These are phyloP conservation scores for Thermomucor indicae-seudaticae DNA, from an alignment of 371 early-diverging fungal species.

Conservation along the genomic window DNA sequence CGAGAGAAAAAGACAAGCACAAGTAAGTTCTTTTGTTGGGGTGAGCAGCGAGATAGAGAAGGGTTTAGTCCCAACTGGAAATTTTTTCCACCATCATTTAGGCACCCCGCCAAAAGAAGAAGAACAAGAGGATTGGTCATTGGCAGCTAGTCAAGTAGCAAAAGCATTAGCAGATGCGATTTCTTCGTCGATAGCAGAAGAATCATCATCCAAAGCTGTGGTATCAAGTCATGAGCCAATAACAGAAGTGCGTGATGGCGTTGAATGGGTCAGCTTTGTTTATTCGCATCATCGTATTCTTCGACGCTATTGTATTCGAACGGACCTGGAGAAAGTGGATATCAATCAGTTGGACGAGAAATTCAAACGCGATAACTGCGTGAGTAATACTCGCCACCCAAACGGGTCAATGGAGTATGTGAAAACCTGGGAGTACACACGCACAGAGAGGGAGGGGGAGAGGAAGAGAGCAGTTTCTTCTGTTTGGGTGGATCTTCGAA, in stretches of 20 bases:
- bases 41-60: too few relatives aligned
- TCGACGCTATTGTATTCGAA: conserved; percentile 72
- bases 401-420: background rate
- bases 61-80: too few relatives aligned
- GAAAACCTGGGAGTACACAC: conserved; percentile 1
- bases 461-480: background rate
- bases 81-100: too few relatives aligned
- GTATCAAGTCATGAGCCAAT: conserved; percentile 37
- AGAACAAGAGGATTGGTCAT: conserved; percentile 9
- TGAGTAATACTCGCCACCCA: conserved; percentile 28
- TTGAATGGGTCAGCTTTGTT: conserved; percentile 68
- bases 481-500: background rate
- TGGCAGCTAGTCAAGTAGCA: conserved; percentile 20
- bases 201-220: background rate
- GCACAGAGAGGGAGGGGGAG: too few relatives aligned
- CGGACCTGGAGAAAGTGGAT: conserved; percentile 69
- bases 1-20: conserved; percentile 25
- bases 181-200: background rate
- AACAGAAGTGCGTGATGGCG: conserved; percentile 49
- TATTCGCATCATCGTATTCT: conserved; percentile 63
- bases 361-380: conserved; percentile 78
- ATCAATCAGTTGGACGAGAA: conserved; percentile 58
- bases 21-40: background rate
- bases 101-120: too few relatives aligned
- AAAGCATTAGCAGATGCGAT: conserved; percentile 19